Evolutionary conservation across 495 filamentous ascomycete species (phyloP).

Genomic region (Penicillium cataractarum): DNA sequence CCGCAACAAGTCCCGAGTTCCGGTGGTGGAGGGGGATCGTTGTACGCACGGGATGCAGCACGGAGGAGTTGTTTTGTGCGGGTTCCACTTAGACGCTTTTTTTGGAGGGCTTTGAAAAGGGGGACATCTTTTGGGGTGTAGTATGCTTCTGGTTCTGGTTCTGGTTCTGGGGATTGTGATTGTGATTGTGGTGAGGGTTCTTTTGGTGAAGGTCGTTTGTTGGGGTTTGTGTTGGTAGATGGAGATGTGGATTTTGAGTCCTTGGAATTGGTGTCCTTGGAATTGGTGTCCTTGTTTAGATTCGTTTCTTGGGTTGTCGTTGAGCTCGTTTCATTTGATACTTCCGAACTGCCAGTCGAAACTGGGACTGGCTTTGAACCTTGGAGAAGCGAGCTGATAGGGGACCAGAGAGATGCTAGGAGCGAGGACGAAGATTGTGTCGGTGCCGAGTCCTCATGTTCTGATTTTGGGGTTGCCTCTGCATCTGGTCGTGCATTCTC

Average conservation of each 20-base stretch:
- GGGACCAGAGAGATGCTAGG: constrained; percentile 10
- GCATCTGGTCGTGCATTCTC: neutral
- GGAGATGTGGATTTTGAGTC: neutral
- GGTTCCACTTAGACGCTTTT: constrained; percentile 36
- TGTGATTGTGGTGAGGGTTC: neutral
- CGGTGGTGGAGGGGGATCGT: constrained; percentile 45
- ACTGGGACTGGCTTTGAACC: neutral
- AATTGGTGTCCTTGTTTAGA: neutral
- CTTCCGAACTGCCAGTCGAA: neutral
- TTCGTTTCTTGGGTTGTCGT: neutral
- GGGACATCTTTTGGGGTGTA: constrained; percentile 34
- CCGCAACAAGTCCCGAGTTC: constrained; percentile 45
- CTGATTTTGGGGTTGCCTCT: neutral
- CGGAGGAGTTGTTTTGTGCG: constrained; percentile 46
- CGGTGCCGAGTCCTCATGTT: neutral
- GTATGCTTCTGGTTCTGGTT: constrained; percentile 24
- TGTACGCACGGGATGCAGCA: constrained; percentile 35
- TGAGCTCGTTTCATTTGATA: neutral
- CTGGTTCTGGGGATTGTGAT: neutral
- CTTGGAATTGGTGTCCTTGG: neutral
- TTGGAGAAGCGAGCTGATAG: constrained; percentile 5
- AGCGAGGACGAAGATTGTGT: neutral
- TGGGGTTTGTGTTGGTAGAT: too few relatives aligned
- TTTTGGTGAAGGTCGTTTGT: neutral
- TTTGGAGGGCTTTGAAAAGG: constrained; percentile 34